Percentiles rank a stretch among this genome's conserved stretches.
Conservation (phyloP, 139 green algal species). For the Chlorella sp. region DNA sequence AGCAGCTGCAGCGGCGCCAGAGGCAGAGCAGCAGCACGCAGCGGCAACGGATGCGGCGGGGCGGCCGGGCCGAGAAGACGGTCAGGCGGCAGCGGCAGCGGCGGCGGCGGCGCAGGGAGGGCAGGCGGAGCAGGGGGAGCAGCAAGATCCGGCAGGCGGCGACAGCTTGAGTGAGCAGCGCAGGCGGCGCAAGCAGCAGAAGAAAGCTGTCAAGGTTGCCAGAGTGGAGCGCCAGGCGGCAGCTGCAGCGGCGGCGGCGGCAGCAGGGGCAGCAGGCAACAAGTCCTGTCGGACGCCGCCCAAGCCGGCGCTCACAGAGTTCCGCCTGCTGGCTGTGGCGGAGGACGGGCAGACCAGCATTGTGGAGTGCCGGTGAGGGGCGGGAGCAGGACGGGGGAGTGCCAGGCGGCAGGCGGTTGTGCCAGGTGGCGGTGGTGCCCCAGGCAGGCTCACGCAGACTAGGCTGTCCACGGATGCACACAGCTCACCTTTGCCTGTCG, state of each 20-base stretch:
- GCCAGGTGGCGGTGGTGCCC: no score
- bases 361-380: constrained; percentile 72
- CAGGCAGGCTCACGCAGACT: no score
- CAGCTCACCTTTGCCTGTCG: no score
- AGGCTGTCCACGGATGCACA: no score
- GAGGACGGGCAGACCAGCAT: constrained; percentile 72
- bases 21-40: no score
- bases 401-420: no score
- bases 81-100: no score
- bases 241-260: background rate
- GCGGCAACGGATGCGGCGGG: background rate
- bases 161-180: background rate
- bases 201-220: constrained; percentile 7
- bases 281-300: no score
- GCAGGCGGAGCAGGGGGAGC: background rate
- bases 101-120: no score
- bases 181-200: constrained; percentile 1
- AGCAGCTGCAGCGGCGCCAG: background rate
- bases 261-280: background rate
- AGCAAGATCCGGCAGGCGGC: no score
- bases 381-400: no score
- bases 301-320: constrained; percentile 58
- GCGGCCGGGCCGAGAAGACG: background rate
- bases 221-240: constrained; percentile 5
- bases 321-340: constrained; percentile 57